These are phyloP conservation scores for Tuctoria greenei DNA, from an alignment of 176 grass and related monocot genomes.

Conservation along the genomic window DNA sequence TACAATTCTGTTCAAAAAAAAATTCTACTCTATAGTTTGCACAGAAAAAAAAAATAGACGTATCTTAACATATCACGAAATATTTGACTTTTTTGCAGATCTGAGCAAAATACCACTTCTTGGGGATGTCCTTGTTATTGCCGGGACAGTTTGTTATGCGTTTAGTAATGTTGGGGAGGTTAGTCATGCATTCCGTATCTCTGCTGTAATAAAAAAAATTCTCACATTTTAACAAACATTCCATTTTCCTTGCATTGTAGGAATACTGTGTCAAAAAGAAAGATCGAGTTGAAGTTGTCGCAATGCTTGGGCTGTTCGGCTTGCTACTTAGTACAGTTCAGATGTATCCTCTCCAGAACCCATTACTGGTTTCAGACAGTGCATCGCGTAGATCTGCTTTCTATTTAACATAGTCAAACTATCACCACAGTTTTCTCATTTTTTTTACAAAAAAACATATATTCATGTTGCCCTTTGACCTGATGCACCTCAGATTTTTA, in stretches of 20 bases:
- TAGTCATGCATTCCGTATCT: slow-evolving; percentile 4
- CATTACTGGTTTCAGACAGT: not conserved
- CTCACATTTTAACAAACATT: slow-evolving; percentile 12
- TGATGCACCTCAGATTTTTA: slow-evolving; percentile 41
- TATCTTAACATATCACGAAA: not conserved
- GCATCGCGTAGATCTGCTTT: not conserved
- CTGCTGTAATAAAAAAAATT: not conserved
- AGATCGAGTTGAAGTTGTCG: slow-evolving; percentile 71
- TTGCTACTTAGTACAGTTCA: slow-evolving; percentile 51
- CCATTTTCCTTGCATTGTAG: slow-evolving; percentile 38
- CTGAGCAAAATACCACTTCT: slow-evolving; percentile 53
- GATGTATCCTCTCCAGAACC: slow-evolving; percentile 60
- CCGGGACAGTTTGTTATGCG: slow-evolving; percentile 64
- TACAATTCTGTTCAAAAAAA: too few relatives aligned
- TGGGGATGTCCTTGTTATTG: slow-evolving; percentile 68
- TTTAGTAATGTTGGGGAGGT: slow-evolving; percentile 84
- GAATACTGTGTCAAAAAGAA: slow-evolving; percentile 79
- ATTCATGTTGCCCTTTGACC: slow-evolving; percentile 28
- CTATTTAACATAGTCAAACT: not conserved
- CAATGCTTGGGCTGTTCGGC: slow-evolving; percentile 68
- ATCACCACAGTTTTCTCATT: not conserved
- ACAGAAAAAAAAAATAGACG: not conserved
- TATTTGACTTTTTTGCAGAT: slow-evolving; percentile 39
- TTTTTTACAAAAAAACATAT: not conserved
- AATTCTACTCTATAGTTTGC: slow-evolving; percentile 10